Percentiles rank a stretch among this genome's conserved stretches.
phyloP scores from a whole-genome alignment of 768 basidiomycete species.

The Royoungia palumana region DNA sequence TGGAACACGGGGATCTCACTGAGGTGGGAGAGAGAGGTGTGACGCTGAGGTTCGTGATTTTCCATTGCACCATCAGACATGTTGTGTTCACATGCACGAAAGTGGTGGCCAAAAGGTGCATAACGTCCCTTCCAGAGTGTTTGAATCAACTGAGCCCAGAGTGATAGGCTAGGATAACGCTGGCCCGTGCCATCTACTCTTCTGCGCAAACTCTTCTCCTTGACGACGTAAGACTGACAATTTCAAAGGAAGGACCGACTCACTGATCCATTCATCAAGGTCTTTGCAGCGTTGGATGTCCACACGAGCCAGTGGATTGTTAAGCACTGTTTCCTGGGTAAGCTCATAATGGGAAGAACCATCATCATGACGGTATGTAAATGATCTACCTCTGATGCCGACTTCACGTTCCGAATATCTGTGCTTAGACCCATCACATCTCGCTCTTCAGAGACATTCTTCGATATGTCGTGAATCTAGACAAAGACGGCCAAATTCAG shows the following conservation, averaged over 20 bases:
- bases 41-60: conserved; percentile 39
- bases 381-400: neutral
- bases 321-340: conserved; percentile 37
- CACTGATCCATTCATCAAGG: conserved; percentile 1
- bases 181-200: conserved; percentile 58
- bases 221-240: conserved; percentile 52
- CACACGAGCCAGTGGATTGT: conserved; percentile 50
- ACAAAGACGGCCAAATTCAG: conserved; percentile 47
- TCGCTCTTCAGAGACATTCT: conserved; percentile 23
- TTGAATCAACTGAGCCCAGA: too few relatives aligned
- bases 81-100: neutral
- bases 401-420: neutral
- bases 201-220: conserved; percentile 59
- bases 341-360: conserved; percentile 6
- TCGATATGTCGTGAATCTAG: conserved; percentile 50
- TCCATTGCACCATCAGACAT: too few relatives aligned
- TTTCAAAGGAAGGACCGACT: neutral
- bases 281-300: conserved; percentile 58
- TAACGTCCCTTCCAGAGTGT: neutral
- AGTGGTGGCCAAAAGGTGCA: conserved; percentile 14
- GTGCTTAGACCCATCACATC: conserved; percentile 31
- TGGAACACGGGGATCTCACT: conserved; percentile 60
- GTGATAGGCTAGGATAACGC: conserved; percentile 44
- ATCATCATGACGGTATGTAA: conserved; percentile 10
- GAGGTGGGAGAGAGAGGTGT: conserved; percentile 72